Evolutionary conservation across 106 monocot genomes (phyloP).

Genomic region (Phalaenopsis equestris): DNA sequence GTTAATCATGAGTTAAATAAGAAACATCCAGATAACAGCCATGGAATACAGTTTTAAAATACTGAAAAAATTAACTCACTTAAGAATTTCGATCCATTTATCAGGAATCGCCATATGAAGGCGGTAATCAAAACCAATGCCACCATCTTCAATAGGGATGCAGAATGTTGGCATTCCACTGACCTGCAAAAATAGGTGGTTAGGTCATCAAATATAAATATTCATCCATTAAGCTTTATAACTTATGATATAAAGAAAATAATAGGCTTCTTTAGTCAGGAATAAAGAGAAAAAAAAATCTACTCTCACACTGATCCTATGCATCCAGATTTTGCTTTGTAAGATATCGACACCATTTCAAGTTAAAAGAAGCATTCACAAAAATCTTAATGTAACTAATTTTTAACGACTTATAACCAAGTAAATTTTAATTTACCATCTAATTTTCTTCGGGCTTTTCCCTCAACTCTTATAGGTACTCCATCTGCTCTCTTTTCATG

Average conservation of each 20-base stretch:
- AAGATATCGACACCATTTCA: background rate
- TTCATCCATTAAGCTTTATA: background rate
- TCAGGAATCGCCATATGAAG: slow-evolving; percentile 98
- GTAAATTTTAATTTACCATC: background rate
- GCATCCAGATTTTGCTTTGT: background rate
- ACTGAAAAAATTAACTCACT: slow-evolving; percentile 39
- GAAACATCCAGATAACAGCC: background rate
- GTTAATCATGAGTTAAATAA: background rate
- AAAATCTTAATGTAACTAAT: background rate
- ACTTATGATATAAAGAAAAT: background rate
- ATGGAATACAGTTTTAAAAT: background rate
- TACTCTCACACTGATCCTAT: background rate
- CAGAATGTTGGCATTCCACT: slow-evolving; percentile 98
- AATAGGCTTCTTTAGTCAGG: background rate
- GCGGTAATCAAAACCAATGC: slow-evolving; percentile 90
- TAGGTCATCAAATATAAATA: background rate
- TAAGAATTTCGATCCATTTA: slow-evolving; percentile 96
- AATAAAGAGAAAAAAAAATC: background rate
- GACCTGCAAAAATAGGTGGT: slow-evolving; percentile 41
- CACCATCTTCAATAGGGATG: slow-evolving; percentile 86
- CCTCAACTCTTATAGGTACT: background rate
- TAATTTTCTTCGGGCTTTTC: background rate
- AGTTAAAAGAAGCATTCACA: background rate
- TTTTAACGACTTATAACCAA: background rate
- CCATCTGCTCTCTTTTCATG: background rate